These are phyloP conservation scores for Globisporangium radiosum DNA, from an alignment of 352 stramenopile species.

Conservation along the genomic window DNA sequence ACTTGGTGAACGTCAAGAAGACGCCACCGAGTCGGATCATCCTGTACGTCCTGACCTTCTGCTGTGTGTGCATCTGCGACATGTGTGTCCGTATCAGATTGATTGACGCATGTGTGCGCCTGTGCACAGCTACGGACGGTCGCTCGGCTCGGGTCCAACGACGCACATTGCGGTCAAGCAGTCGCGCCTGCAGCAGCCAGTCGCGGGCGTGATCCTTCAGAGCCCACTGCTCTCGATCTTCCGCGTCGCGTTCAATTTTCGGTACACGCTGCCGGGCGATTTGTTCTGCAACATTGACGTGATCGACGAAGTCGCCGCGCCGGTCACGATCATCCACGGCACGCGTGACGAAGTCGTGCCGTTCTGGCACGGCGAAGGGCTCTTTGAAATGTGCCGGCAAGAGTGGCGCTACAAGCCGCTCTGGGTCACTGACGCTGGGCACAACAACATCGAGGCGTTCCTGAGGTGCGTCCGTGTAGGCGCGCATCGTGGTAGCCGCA, in stretches of 20 bases:
- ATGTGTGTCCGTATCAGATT: neutral
- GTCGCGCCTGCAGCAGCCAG: slow-evolving; percentile 77
- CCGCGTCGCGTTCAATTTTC: slow-evolving; percentile 97
- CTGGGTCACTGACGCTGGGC: slow-evolving; percentile 95
- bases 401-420: slow-evolving; percentile 95
- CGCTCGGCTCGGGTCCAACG: slow-evolving; percentile 92
- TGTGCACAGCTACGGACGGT: slow-evolving; percentile 75
- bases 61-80: too few species aligned
- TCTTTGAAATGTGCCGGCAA: slow-evolving; percentile 91
- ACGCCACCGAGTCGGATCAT: slow-evolving; percentile 92
- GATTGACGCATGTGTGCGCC: neutral
- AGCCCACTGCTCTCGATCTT: slow-evolving; percentile 96
- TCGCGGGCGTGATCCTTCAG: slow-evolving; percentile 95
- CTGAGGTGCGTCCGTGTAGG: slow-evolving; percentile 47
- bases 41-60: slow-evolving; percentile 61
- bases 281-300: slow-evolving; percentile 98
- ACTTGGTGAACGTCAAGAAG: slow-evolving; percentile 91
- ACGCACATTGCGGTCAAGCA: slow-evolving; percentile 95
- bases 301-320: slow-evolving; percentile 86
- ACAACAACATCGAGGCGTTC: slow-evolving; percentile 99
- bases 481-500: neutral
- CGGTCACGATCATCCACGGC: slow-evolving; percentile 97
- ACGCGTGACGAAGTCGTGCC: slow-evolving; percentile 98
- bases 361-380: slow-evolving; percentile 95
- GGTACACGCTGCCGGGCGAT: slow-evolving; percentile 95